phyloP scores from a whole-genome alignment of 176 grass and related monocot genomes.

The Thalia dealbata region DNA sequence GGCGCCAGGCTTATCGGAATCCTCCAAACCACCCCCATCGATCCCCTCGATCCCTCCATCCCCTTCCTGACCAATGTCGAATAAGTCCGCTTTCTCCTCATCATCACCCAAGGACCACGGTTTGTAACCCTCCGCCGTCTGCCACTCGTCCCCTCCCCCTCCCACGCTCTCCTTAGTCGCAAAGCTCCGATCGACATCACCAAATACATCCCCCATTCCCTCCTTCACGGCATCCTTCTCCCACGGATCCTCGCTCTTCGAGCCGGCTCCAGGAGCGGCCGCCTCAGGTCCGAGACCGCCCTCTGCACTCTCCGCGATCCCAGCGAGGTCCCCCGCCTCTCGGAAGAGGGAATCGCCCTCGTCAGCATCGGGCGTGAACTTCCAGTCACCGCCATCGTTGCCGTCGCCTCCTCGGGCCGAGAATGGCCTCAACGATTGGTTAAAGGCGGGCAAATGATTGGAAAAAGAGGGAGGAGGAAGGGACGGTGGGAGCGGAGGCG shows the following conservation, averaged over 20 bases:
- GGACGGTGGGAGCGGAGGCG: background rate
- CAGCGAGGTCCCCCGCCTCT: background rate
- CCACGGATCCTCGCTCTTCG: background rate
- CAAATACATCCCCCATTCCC: conserved; percentile 12
- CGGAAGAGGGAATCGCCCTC: conserved; percentile 19
- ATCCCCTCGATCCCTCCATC: conserved; percentile 5
- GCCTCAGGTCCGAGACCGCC: background rate
- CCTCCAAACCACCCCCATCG: background rate
- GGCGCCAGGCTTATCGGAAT: background rate
- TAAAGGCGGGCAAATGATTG: background rate
- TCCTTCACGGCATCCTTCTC: background rate
- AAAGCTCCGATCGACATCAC: background rate
- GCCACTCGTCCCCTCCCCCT: background rate
- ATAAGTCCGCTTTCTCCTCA: background rate
- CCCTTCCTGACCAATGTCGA: background rate
- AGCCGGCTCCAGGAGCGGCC: background rate
- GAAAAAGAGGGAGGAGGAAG: background rate
- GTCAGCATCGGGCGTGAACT: conserved; percentile 8
- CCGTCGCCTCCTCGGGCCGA: conserved; percentile 3
- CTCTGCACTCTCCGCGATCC: conserved; percentile 1
- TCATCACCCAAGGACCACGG: conserved; percentile 16
- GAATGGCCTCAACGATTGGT: conserved; percentile 4
- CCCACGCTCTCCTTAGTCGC: background rate
- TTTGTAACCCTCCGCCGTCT: conserved; percentile 21
- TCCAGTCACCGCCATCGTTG: conserved; percentile 9